Base-by-base conservation (phyloP, 2,329 filamentous ascomycete species). In the Leptographium radiaticola region DNA sequence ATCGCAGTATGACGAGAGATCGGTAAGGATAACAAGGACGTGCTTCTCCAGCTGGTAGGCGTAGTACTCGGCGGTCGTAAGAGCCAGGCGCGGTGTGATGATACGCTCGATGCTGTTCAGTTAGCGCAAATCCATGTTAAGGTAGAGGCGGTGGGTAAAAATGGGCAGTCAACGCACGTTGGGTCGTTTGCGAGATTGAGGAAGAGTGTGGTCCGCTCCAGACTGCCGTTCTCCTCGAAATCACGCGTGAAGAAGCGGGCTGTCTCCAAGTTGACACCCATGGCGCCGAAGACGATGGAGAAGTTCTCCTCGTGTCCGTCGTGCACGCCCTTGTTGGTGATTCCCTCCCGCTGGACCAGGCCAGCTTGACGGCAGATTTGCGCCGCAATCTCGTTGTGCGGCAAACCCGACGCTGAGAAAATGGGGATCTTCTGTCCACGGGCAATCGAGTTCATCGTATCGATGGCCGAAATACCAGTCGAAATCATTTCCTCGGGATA, bases 401-500 rank as follows among this genome's bases (percentile, higher is more conserved):
- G 94, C 56, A 98, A 82, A 89, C 93, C 93, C 57, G 93, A 84
- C 53, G 93, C 89, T 31, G 93, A 98, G 82, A 98, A 98, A 65
- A 98, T 98, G 63, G 94, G 93, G 61, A 98, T 98, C 80, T 98
- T 98, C 71, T 98, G 93, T 59, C 93, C 93, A 81, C 93, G 89
- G 60, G 94, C 93, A 70, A 97, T 95, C 58, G 86, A 90, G 77
- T 89, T 89, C 91, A 97, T 97, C 58, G 90, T 95, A 68, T 97
- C 91, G 66, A 98, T 97, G 67, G 93, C 90, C 58, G 91, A 97
- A 70, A 98, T 98, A 83, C 93, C 93, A 49, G 93, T 98, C 39
- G 91, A 93, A 65, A 98, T 97, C 91, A 98, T 98, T 74, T 98
- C 94, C 75, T 98, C 93, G 65, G 93, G 93, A 68, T 98, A 98